Base-by-base conservation (phyloP, 805 yeast genomes). In the Candida sonorensis region DNA sequence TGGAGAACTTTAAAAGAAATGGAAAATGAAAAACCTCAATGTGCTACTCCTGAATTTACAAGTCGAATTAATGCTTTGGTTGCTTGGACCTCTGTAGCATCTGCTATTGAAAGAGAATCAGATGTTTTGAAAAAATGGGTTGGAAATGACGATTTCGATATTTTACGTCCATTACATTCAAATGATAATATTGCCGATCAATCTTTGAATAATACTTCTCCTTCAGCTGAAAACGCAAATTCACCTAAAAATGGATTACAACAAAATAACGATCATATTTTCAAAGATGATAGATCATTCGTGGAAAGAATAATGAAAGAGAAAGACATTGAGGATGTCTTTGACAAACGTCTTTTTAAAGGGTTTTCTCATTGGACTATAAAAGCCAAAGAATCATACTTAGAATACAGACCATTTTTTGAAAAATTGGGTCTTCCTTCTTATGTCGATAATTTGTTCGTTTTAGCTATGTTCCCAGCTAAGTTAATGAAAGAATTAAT, bases 261-360 rank as follows among this genome's bases (percentile, higher is more conserved):
- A n/a, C n/a, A n/a, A n/a, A n/a, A n/a, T n/a, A n/a, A n/a, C n/a
- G n/a, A n/a, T n/a, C 43, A 46, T 12, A 63, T 72, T 12, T 74
- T 75, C 43, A 73, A 71, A 34, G 84, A 80, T 35, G 78, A 75
- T 35, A 67, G 75, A 32, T 74, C 90, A 0, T 74, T 88, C 46
- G 94, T 92, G 2, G 97, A 88, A 50, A 68, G 81, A 29, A 67
- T 87, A 31, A 66, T 87, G 66, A 86, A 84, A 46, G 90, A 81
- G 49, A 81, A 80, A 43, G 87, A 80, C 38, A 75, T 82, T 11
- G 79, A 77, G 33, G 69, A 76, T 14, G 70, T 85, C 5, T 85
- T 88, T 56, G 71, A 74, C 31, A 74, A 72, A 42, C 69, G 92
- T 26, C 67, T 87, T 15, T 75, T 83, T 45, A 60, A 64, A 2